Percentiles rank a stretch among this genome's conserved stretches.
Conservation (phyloP, 768 basidiomycete species). For the Imleria badia region DNA sequence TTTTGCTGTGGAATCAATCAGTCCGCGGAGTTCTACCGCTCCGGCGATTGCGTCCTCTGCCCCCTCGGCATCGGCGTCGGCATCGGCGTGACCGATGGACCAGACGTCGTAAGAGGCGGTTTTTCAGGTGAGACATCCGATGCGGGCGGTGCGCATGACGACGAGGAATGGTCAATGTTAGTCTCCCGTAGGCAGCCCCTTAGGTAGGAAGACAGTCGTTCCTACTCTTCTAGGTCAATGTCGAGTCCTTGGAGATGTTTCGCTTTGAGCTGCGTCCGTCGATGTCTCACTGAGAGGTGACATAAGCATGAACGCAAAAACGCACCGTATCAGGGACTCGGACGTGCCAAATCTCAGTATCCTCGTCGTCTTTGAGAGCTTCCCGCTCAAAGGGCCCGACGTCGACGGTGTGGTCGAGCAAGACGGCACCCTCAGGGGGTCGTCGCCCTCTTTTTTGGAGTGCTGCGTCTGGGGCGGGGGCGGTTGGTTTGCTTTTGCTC, state of each 20-base stretch:
- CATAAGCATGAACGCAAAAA: constrained; percentile 24
- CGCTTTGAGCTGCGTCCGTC: constrained; percentile 50
- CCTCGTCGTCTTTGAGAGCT: constrained; percentile 48
- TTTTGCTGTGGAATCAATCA: too few relatives aligned
- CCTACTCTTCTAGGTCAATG: too few relatives aligned
- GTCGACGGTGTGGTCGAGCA: constrained; percentile 48
- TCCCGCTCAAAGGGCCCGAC: constrained; percentile 67
- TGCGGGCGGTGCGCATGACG: constrained; percentile 37
- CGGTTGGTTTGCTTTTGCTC: neutral
- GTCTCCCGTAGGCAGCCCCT: too few relatives aligned
- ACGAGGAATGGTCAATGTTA: constrained; percentile 46
- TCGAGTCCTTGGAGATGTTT: constrained; percentile 57
- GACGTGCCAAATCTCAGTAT: constrained; percentile 70
- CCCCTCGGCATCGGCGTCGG: constrained; percentile 37
- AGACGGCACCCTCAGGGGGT: constrained; percentile 51
- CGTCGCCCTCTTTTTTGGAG: constrained; percentile 52
- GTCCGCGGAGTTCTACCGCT: constrained; percentile 64
- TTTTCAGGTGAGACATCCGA: constrained; percentile 56
- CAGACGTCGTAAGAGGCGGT: constrained; percentile 61
- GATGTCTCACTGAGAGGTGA: neutral
- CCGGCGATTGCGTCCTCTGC: constrained; percentile 46
- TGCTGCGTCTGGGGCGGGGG: constrained; percentile 4
- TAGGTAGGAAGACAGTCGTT: too few relatives aligned
- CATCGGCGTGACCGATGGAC: constrained; percentile 55
- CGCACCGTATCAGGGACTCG: constrained; percentile 64